Base-by-base conservation (phyloP, 768 basidiomycete species). In the Tulasnella sp. region DNA sequence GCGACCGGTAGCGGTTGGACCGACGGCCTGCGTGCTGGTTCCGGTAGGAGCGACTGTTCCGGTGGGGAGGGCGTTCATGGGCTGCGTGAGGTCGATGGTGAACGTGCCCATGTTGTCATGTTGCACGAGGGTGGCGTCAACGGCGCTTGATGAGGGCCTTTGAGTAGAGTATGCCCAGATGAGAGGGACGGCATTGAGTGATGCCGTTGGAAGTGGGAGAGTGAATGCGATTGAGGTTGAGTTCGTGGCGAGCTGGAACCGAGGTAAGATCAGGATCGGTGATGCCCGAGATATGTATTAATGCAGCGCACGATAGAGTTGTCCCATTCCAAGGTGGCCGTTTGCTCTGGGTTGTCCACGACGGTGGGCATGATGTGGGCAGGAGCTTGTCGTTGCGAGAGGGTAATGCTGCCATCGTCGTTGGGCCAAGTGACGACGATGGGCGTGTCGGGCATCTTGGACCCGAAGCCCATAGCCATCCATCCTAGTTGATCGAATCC, bases 351-450 rank as follows among this genome's bases (percentile, higher is more conserved):
- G 78, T 82, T 86, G 7, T 85, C 70, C 76, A 86, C 89, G 73
- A 90, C 86, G 18, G 84, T 87, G 7, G 92, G 92, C 88, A 89
- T 88, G 5, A 86, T 84, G 79, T 91, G 85, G 7, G 81, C 82
- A 1, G 86, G 80, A 0, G 92, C 89, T 40, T 83, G 84, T 26
- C 92, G 87, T 81, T 93, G 92, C 9, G 91, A 91, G 32, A 93
- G 83, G 16, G 91, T 91, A 78, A 91, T 85, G 29, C 85, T 83
- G 13, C 90, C 89, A 80, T 91, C 89, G 18, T 84, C 82, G 81
- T 92, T 91, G 9, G 88, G 84, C 92, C 92, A 93, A 86, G 90
- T 88, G 40, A 93, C 90, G 78, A 93, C 90, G 91, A 93, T 92
- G 1, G 82, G 83, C 5, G 82, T 75, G 35, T 76, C 75, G 23